Evolutionary conservation across 2,329 filamentous ascomycete genomes (phyloP).

Genomic region (Sporothrix protearum): DNA sequence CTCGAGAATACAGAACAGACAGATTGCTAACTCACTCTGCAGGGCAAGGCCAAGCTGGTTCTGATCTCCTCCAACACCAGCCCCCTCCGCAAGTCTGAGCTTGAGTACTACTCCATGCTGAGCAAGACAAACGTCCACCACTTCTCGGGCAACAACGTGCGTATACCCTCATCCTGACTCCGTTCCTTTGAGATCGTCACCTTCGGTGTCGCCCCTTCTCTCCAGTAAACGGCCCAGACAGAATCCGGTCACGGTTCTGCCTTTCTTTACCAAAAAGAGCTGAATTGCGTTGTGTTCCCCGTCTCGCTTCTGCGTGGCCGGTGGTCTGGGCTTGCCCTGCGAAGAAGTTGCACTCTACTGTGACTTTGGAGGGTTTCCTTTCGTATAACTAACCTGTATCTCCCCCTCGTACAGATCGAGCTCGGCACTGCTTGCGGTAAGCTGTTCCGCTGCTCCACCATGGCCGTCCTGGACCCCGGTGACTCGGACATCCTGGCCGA

Average conservation of each 20-base stretch:
- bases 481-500: slow-evolving; percentile 95
- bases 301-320: slow-evolving; percentile 8
- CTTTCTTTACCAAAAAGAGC: neutral
- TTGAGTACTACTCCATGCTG: slow-evolving; percentile 93
- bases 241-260: neutral
- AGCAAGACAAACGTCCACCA: slow-evolving; percentile 95
- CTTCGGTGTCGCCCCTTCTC: slow-evolving; percentile 24
- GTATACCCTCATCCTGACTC: slow-evolving; percentile 41
- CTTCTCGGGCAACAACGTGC: slow-evolving; percentile 98
- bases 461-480: slow-evolving; percentile 95
- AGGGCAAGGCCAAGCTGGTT: slow-evolving; percentile 96
- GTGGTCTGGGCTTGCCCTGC: slow-evolving; percentile 63
- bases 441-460: slow-evolving; percentile 94
- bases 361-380: slow-evolving; percentile 80
- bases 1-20: neutral
- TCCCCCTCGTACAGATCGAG: slow-evolving; percentile 69
- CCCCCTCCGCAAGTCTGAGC: slow-evolving; percentile 94
- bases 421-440: slow-evolving; percentile 98
- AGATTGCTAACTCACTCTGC: slow-evolving; percentile 10
- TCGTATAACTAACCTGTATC: slow-evolving; percentile 53
- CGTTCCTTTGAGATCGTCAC: neutral
- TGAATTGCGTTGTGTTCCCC: neutral
- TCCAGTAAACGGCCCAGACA: slow-evolving; percentile 27
- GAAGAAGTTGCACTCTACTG: slow-evolving; percentile 69
- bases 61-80: slow-evolving; percentile 90